These are phyloP conservation scores for Colletotrichum sp. DNA, from an alignment of 2,329 filamentous ascomycete genomes.

Conservation along the genomic window DNA sequence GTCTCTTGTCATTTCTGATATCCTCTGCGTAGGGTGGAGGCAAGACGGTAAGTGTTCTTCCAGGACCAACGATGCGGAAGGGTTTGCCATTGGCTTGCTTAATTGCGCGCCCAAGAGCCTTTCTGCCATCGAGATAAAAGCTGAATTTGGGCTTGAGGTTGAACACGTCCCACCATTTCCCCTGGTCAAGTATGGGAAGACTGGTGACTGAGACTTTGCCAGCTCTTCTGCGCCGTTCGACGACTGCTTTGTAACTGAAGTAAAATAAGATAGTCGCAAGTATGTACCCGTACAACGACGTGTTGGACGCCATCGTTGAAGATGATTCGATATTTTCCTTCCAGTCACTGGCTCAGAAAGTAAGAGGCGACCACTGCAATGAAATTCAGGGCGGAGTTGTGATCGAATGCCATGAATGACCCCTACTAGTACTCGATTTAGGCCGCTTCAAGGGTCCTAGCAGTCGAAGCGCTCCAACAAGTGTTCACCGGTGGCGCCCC, in stretches of 20 bases:
- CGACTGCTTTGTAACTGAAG: neutral
- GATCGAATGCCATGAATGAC: neutral
- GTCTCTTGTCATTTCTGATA: neutral
- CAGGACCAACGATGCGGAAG: neutral
- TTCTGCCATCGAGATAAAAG: neutral
- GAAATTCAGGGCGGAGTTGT: neutral
- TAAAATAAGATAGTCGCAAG: neutral
- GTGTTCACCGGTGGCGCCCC: neutral
- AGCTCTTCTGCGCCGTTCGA: neutral
- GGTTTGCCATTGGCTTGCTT: neutral
- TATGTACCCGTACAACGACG: neutral
- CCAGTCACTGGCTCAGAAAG: neutral
- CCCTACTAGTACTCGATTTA: neutral
- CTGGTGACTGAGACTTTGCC: neutral
- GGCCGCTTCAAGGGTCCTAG: neutral
- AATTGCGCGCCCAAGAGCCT: neutral
- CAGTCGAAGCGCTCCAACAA: neutral
- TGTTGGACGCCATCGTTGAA: neutral
- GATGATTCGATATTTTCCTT: neutral
- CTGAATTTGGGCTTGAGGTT: neutral
- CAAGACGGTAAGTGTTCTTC: neutral
- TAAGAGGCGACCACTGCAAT: neutral
- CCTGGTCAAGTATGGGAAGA: neutral
- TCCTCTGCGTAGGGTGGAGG: conserved; percentile 32
- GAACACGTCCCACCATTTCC: neutral